These are phyloP conservation scores for Zymoseptoria passerinii DNA, from an alignment of 2,329 filamentous ascomycete genomes.

Conservation along the genomic window DNA sequence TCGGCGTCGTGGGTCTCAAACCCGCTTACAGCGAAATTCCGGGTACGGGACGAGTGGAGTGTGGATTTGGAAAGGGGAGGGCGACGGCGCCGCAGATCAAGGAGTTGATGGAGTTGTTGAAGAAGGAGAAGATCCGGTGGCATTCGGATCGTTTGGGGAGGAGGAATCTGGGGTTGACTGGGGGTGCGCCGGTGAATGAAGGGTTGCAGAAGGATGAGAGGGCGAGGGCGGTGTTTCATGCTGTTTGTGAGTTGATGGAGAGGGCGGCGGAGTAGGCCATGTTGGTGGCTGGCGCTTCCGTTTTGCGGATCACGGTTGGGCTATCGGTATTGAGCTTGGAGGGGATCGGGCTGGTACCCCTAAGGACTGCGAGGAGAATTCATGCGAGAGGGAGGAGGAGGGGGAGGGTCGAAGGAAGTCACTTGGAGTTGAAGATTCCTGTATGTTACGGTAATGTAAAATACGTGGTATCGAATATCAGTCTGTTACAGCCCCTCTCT, in stretches of 20 bases:
- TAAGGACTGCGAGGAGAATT: not conserved
- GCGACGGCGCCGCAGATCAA: constrained; percentile 19
- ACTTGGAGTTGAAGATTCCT: not conserved
- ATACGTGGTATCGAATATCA: not conserved
- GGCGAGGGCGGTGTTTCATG: constrained; percentile 28
- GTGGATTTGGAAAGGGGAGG: constrained; percentile 18
- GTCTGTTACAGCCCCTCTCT: not conserved
- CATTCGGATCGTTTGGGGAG: constrained; percentile 27
- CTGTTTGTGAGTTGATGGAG: constrained; percentile 27
- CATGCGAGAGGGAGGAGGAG: no score
- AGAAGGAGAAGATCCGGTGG: constrained; percentile 29
- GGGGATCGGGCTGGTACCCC: not conserved
- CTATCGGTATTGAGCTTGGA: not conserved
- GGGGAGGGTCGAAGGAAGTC: no score
- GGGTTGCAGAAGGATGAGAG: constrained; percentile 23
- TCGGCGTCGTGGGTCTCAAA: constrained; percentile 19
- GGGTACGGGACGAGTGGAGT: constrained; percentile 16
- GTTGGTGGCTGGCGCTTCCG: not conserved
- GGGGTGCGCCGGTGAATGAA: constrained; percentile 15
- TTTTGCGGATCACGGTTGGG: no score
- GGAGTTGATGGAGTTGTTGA: constrained; percentile 22
- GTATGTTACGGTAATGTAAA: not conserved
- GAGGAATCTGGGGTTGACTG: constrained; percentile 17
- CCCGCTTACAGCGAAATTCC: constrained; percentile 20
- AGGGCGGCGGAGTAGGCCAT: constrained; percentile 8